phyloP scores from a whole-genome alignment of 225 moss, liverwort and hornwort species.

The Rhytidiadelphus loreus region DNA sequence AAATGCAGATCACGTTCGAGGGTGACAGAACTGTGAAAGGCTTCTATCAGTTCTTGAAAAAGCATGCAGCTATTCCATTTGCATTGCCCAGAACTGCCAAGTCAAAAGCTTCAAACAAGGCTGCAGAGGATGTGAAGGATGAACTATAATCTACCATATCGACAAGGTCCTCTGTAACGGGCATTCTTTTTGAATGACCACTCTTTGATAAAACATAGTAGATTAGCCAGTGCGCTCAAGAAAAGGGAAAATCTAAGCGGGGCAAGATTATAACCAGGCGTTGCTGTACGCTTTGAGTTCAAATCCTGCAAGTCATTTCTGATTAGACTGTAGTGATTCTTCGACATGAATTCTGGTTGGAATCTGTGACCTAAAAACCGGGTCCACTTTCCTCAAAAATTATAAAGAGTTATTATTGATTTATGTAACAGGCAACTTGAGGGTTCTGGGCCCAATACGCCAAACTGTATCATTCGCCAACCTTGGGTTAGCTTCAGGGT shows the following conservation, averaged over 20 bases:
- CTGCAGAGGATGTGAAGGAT: conserved; percentile 22
- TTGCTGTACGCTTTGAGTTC: conserved; percentile 16
- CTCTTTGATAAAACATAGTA: conserved; percentile 1
- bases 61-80: conserved; percentile 81
- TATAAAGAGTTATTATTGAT: background rate
- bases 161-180: background rate
- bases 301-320: background rate
- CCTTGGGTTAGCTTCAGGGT: background rate
- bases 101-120: conserved; percentile 2
- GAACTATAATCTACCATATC: conserved; percentile 16
- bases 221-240: background rate
- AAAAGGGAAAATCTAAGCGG: background rate
- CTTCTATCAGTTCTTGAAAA: conserved; percentile 80
- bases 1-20: conserved; percentile 65
- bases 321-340: background rate
- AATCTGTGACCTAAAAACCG: conserved; percentile 8
- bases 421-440: background rate
- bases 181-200: background rate
- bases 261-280: conserved; percentile 14
- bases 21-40: conserved; percentile 85
- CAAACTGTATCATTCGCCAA: background rate
- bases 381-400: background rate
- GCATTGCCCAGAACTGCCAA: conserved; percentile 45
- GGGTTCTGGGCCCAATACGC: background rate
- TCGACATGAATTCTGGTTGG: background rate